Evolutionary conservation across 192 early-diverging fungal species (phyloP).

Genomic region (Podila verticillata): DNA sequence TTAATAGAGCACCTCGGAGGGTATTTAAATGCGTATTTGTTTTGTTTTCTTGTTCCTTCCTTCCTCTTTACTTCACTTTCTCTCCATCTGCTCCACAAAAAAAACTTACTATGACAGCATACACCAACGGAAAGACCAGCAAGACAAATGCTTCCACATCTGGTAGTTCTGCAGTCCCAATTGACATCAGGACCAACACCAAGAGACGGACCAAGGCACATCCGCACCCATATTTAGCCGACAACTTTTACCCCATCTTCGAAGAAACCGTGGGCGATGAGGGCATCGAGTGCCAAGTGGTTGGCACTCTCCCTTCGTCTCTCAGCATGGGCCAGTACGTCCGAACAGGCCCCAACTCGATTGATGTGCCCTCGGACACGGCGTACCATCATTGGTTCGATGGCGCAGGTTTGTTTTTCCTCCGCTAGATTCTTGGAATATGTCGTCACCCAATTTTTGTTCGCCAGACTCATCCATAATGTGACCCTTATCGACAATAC

Average conservation of each 20-base stretch:
- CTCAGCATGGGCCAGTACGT: slow-evolving; percentile 32
- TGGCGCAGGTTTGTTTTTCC: slow-evolving; percentile 17
- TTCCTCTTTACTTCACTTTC: background rate
- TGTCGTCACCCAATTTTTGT: too few relatives aligned
- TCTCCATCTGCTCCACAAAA: background rate
- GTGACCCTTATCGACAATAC: too few relatives aligned
- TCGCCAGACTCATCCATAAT: background rate
- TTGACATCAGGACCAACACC: slow-evolving; percentile 4
- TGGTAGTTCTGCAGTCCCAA: background rate
- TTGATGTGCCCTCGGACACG: slow-evolving; percentile 17
- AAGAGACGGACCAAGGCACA: slow-evolving; percentile 5
- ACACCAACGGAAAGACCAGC: background rate
- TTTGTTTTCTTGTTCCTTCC: background rate
- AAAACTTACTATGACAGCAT: background rate
- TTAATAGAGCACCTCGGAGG: background rate
- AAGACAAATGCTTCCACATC: background rate
- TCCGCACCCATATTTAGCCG: slow-evolving; percentile 37
- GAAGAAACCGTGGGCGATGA: slow-evolving; percentile 43
- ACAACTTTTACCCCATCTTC: slow-evolving; percentile 47
- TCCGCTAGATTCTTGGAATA: background rate
- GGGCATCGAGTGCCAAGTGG: slow-evolving; percentile 39
- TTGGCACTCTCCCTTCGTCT: slow-evolving; percentile 29
- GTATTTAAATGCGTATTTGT: background rate
- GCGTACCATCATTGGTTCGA: slow-evolving; percentile 28
- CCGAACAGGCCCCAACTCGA: slow-evolving; percentile 37